A percentile compares a stretch with the other conserved stretches of the same genome.
Evolutionary conservation across 768 basidiomycete species (phyloP).

Genomic region (Mrakia hoshinonis): DNA sequence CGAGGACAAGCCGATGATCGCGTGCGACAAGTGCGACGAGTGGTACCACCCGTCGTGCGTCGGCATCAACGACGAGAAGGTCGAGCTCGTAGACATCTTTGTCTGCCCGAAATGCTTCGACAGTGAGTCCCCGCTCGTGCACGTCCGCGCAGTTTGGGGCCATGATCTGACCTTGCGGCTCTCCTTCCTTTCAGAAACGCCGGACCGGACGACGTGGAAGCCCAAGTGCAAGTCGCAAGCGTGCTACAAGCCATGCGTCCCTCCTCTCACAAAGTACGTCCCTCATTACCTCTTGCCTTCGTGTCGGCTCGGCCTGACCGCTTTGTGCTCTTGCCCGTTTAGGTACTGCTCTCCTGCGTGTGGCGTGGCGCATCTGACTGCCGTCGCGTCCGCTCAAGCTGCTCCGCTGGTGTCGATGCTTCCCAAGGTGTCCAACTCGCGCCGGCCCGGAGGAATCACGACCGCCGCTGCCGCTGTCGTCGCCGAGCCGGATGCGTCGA

Average conservation of each 20-base stretch:
- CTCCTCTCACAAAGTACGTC: conserved; percentile 25
- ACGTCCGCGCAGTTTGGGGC: no score
- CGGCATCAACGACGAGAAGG: conserved; percentile 65
- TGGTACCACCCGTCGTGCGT: conserved; percentile 90
- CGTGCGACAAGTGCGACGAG: conserved; percentile 89
- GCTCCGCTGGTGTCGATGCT: not conserved
- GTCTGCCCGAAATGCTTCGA: conserved; percentile 71
- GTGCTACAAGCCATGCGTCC: conserved; percentile 23
- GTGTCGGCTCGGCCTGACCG: not conserved
- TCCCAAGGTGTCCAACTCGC: not conserved
- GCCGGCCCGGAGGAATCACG: conserved; percentile 9
- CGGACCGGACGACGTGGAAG: conserved; percentile 43
- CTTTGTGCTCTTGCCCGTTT: not conserved
- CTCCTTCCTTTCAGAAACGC: conserved; percentile 44
- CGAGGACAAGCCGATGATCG: conserved; percentile 82
- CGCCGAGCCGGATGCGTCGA: no score
- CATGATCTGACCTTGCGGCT: not conserved
- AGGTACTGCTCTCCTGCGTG: conserved; percentile 26
- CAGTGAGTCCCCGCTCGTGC: conserved; percentile 59
- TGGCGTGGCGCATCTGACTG: conserved; percentile 17
- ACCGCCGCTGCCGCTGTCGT: not conserved
- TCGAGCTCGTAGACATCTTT: conserved; percentile 86
- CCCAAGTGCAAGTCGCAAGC: conserved; percentile 38
- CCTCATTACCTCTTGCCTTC: not conserved
- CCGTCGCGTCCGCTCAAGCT: not conserved